These are phyloP conservation scores for Singerocomus rubriflavus DNA, from an alignment of 1,284 basidiomycete genomes.

Conservation along the genomic window DNA sequence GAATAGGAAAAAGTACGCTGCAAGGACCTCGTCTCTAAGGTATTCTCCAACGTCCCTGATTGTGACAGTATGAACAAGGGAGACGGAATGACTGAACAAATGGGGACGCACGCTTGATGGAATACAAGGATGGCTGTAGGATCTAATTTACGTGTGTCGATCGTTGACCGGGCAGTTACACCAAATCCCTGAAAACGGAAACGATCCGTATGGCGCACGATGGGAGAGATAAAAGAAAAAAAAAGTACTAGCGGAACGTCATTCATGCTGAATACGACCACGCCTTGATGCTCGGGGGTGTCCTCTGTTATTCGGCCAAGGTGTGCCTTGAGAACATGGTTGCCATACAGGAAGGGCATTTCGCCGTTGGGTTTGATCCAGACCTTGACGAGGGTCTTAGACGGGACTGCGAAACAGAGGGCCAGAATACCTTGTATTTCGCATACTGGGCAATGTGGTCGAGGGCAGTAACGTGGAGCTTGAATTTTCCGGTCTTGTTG, in stretches of 20 bases:
- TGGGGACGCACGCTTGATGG: constrained; percentile 80
- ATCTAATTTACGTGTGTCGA: constrained; percentile 96
- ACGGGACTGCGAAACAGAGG: not conserved
- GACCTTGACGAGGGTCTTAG: constrained; percentile 52
- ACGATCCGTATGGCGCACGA: constrained; percentile 9
- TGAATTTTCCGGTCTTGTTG: constrained; percentile 97
- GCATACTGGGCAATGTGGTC: constrained; percentile 96
- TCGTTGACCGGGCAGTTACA: constrained; percentile 92
- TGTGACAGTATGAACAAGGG: constrained; percentile 6
- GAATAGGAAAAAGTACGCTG: constrained; percentile 6
- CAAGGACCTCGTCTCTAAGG: constrained; percentile 83
- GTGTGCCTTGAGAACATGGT: constrained; percentile 98
- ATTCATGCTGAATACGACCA: constrained; percentile 94
- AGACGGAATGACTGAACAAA: not conserved
- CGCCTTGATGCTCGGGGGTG: constrained; percentile 98
- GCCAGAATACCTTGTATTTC: constrained; percentile 83
- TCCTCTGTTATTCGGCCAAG: constrained; percentile 99
- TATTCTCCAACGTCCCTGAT: constrained; percentile 94
- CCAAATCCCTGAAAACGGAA: constrained; percentile 81
- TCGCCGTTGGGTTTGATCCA: constrained; percentile 99
- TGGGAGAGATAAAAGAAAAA: constrained; percentile 7
- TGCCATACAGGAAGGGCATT: constrained; percentile 98
- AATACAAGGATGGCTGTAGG: constrained; percentile 99
- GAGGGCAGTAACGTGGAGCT: constrained; percentile 91
- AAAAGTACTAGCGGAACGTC: constrained; percentile 83